Base-by-base conservation (phyloP, 495 filamentous ascomycete species). In the Penicillium dipodomyicola region DNA sequence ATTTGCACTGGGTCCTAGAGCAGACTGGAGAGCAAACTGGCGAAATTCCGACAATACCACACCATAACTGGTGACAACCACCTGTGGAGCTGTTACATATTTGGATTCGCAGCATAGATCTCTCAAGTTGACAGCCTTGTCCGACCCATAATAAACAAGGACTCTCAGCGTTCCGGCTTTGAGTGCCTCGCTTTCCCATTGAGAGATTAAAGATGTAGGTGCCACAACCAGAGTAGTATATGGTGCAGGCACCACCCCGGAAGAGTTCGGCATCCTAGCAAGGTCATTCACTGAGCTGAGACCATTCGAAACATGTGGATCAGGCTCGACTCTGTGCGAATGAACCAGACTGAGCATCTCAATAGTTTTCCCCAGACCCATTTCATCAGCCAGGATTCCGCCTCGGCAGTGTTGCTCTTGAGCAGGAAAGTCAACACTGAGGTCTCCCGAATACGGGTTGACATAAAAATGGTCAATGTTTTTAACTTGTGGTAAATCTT, bases 51-150 rank as follows among this genome's bases (percentile, higher is more conserved):
- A 96, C 6, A 98, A 79, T 3, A 97, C 86, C 22, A 90, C 84
- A 15, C 94, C 94, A 63, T 97, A 98, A 69, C 89, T 95, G n/a
- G 94, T 98, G 54, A 98, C 90, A 64, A 98, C 87, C 14, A 98
- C 67, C 66, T 92, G 89, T 8, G 94, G 94, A 14, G 92, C 91
- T 52, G 82, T 84, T 7, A 84, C 82, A 68, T 92, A 92, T 4
- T 83, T 79, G 58, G 82, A 53, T 50, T 57, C 82, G 56, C 84
- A 88, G 64, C 93, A 97, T 6, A 97, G 68, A 5, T 84, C 79
- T 63, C 85, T 82, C 40, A 98, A 70, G 65, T 95, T 89, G 17
- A 80, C 76, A 22, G 76, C 82, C 68, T 95, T 95, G 20, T 97
- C 92, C 40, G 68, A 79, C 22, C 94, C 94, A 68, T 98, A 97